Evolutionary conservation across 2,329 filamentous ascomycete species (phyloP).

Genomic region (Pseudocercospora macadamiae): DNA sequence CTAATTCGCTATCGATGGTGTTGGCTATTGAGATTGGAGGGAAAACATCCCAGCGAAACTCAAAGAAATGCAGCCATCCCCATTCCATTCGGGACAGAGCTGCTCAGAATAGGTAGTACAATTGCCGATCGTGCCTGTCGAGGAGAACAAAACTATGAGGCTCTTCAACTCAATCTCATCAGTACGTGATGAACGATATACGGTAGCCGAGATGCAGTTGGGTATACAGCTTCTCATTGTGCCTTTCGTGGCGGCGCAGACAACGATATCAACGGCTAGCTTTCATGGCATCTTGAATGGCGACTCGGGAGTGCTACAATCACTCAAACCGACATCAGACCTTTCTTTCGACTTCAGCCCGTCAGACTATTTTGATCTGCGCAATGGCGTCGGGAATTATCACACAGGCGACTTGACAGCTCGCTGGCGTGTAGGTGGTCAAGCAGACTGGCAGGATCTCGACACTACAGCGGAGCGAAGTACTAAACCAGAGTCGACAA

Average conservation of each 20-base stretch:
- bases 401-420: slow-evolving; percentile 63
- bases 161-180: too few species aligned
- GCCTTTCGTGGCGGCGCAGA: slow-evolving; percentile 3
- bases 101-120: too few species aligned
- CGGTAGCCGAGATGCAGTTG: too few species aligned
- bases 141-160: too few species aligned
- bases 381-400: slow-evolving; percentile 58
- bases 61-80: too few species aligned
- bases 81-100: too few species aligned
- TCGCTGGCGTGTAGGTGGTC: slow-evolving; percentile 52
- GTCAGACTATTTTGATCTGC: slow-evolving; percentile 52
- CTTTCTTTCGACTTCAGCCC: slow-evolving; percentile 59
- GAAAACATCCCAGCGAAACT: too few species aligned
- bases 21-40: too few species aligned
- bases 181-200: too few species aligned
- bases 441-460: slow-evolving; percentile 49
- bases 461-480: slow-evolving; percentile 48
- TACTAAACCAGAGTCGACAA: slow-evolving; percentile 1
- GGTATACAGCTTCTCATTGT: background rate
- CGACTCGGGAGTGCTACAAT: slow-evolving; percentile 47
- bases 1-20: too few species aligned
- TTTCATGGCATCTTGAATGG: slow-evolving; percentile 18
- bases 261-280: slow-evolving; percentile 15
- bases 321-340: slow-evolving; percentile 46
- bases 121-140: too few species aligned